Evolutionary conservation across 106 monocot species (phyloP), one percentile per base, ranked within the genome.

Genomic region (Dendrobium officinale): DNA sequence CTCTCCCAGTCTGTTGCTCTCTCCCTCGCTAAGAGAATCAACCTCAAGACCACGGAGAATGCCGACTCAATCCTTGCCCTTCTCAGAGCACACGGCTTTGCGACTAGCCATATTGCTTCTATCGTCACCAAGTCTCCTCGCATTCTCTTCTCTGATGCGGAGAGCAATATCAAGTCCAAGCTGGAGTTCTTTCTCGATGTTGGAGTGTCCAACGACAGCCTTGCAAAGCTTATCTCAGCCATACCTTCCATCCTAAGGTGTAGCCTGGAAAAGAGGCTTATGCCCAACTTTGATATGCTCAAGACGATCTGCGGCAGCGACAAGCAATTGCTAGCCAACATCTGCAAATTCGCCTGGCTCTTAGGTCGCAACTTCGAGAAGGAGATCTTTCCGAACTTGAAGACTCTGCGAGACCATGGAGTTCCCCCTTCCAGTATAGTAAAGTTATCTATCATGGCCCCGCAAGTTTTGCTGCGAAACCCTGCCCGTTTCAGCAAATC

Each of bases 161-260:
- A 27, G 33, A 33, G 44, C 5, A 83, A 42, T 16, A 37, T 91
- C 68, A 77, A 74, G 49, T 86, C 88, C 51, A 91, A 91, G 77
- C 49, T 91, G 3, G 80, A 87, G 5, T 70, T 31, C n/a, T 37
- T 70, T 37, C 27, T 70, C 1, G 9, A 4, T 9, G 16, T 83
- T 15, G 89, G 89, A 16, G 4, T 70, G 11, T n/a, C 70, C 20
- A 67, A 26, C 11, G 4, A 48, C 17, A 40, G 48, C 44, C 81
- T 89, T 42, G 19, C 54, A 2, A 67, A 73, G n/a, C 6, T 81
- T 49, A 4, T 85, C 79, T 16, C 75, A 8, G 4, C 19, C 8
- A 59, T 17, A 59, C 80, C 82, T 8, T 43, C 11, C 41, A 11
- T 73, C 3, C 55, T 88, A 18, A 11, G 0, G 0, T 20, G 16